Percentiles rank a stretch among this genome's conserved stretches.
These are phyloP conservation scores for Chlamydomonas urium DNA, from an alignment of 139 green algal species.

Conservation along the genomic window DNA sequence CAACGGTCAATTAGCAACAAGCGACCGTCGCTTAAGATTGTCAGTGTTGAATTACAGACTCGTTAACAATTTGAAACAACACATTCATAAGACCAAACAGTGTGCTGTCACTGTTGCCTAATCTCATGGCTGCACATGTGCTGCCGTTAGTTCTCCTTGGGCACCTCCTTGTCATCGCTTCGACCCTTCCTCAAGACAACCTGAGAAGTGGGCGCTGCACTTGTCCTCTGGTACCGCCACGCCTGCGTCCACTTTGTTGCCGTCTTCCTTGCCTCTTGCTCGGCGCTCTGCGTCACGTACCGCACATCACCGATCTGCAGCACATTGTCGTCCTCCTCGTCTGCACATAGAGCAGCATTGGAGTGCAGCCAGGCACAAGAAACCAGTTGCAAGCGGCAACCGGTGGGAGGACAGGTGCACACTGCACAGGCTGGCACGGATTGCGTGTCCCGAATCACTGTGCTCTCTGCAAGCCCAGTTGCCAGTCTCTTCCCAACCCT, in stretches of 20 bases:
- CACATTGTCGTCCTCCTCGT: not conserved
- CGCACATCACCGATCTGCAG: conserved; percentile 1
- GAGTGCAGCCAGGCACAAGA: not conserved
- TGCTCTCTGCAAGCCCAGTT: not conserved
- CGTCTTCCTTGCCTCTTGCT: not conserved
- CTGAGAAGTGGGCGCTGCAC: too few species aligned
- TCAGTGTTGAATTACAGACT: too few species aligned
- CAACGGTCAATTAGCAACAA: too few species aligned
- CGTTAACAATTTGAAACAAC: too few species aligned
- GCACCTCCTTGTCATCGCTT: too few species aligned
- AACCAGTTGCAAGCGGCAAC: not conserved
- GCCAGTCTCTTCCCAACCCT: not conserved
- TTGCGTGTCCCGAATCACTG: not conserved
- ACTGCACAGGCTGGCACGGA: not conserved
- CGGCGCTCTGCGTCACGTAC: not conserved
- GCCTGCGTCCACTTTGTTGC: conserved; percentile 2
- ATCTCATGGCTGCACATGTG: too few species aligned
- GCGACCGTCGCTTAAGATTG: too few species aligned
- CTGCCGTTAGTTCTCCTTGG: too few species aligned
- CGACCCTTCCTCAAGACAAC: too few species aligned
- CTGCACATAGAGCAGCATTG: not conserved
- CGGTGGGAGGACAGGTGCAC: not conserved
- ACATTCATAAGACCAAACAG: too few species aligned
- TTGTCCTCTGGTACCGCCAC: conserved; percentile 3
- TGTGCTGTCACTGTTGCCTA: too few species aligned